These are phyloP conservation scores for Trichoderma afroharzianum DNA, from an alignment of 2,329 filamentous ascomycete genomes.

Conservation along the genomic window DNA sequence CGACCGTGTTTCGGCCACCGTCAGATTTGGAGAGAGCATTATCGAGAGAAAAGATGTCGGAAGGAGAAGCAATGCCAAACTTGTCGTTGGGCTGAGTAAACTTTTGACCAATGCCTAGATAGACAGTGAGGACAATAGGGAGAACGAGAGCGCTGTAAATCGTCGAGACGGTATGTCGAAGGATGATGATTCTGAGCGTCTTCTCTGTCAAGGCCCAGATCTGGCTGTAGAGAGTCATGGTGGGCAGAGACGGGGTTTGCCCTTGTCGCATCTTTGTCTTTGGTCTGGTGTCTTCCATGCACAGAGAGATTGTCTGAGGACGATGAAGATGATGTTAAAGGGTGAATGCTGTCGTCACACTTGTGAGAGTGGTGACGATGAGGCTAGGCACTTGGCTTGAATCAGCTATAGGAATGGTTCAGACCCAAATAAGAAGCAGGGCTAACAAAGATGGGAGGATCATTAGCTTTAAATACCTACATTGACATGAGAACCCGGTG, in stretches of 20 bases:
- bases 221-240: slow-evolving; percentile 50
- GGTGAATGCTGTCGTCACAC: background rate
- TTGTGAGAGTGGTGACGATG: background rate
- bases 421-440: background rate
- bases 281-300: background rate
- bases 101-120: slow-evolving; percentile 66
- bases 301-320: background rate
- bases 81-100: slow-evolving; percentile 70
- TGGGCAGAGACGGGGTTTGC: background rate
- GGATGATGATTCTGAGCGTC: slow-evolving; percentile 54
- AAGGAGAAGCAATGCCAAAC: slow-evolving; percentile 64
- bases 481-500: background rate
- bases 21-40: slow-evolving; percentile 57
- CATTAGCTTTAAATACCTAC: background rate
- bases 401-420: background rate
- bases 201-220: slow-evolving; percentile 54
- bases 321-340: background rate
- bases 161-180: slow-evolving; percentile 50
- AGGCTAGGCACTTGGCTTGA: no score
- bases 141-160: slow-evolving; percentile 53
- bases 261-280: background rate
- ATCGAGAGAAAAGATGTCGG: slow-evolving; percentile 58
- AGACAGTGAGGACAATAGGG: slow-evolving; percentile 52
- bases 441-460: background rate
- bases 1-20: slow-evolving; percentile 59